Evolutionary conservation across 2,329 filamentous ascomycete species (phyloP), one percentile per base, ranked within the genome.

Genomic region (Claviceps sp.): DNA sequence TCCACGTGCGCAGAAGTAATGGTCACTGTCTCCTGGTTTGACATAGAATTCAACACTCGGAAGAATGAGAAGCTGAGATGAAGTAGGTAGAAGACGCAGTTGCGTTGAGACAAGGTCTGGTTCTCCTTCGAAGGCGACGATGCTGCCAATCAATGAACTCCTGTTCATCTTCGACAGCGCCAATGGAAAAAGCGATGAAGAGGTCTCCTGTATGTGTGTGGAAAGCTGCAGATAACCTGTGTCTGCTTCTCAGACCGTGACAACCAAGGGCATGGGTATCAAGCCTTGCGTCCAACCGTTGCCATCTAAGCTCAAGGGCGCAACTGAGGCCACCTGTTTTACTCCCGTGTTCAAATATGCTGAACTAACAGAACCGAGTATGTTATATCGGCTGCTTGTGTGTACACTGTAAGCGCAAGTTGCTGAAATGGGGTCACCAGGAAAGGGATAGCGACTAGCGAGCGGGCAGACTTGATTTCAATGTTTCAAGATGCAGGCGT

Each of bases 121-220:
- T 36, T 77, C 70, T 5, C 80, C 80, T 59, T 83, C 80, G 52
- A 84, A 73, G 55, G 79, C 78, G 50, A 84, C 70, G 50, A 83
- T 64, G 59, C 71, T 76, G 46, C 79, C 78, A 46, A 59, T 51
- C 36, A 54, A 43, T n/a, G 34, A 46, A 7, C 43, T 45, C 49
- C 58, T 57, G 53, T 59, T 52, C 42, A 53, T 51, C 45, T 52
- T 52, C 38, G 57, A 45, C 36, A 11, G 37, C n/a, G 43, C 9
- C 8, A n/a, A 34, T 14, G 23, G 17, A 14, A n/a, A 47, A 17
- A 13, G 16, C 34, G 17, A 42, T 16, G 16, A 46, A 23, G 17
- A 34, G 34, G 17, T 22, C n/a, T n/a, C n/a, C n/a, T n/a, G n/a
- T n/a, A 17, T 26, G 4, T n/a, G 37, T 36, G 14, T 36, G 43